A percentile compares a stretch with the other conserved stretches of the same genome.
These are phyloP conservation scores for Colletotrichum sp. DNA, from an alignment of 2,329 filamentous ascomycete genomes.

Conservation along the genomic window DNA sequence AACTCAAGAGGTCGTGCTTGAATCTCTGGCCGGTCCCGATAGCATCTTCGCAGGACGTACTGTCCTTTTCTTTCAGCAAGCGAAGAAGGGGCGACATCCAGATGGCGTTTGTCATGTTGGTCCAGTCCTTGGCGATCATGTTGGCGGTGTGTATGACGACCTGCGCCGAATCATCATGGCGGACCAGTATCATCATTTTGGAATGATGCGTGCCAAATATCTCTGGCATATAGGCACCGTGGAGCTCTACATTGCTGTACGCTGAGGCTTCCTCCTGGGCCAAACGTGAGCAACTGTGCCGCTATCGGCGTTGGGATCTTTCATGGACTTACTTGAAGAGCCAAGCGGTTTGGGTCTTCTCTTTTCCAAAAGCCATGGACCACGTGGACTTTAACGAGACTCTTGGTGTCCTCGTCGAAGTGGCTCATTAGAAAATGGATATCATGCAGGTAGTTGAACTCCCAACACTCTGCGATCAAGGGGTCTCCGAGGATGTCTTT, in stretches of 20 bases:
- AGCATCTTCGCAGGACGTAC: neutral
- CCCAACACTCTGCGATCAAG: constrained; percentile 73
- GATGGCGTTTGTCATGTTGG: constrained; percentile 83
- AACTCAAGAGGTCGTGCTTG: constrained; percentile 76
- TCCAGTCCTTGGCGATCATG: constrained; percentile 88
- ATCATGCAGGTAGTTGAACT: constrained; percentile 73
- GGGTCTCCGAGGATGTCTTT: constrained; percentile 75
- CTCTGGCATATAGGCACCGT: constrained; percentile 80
- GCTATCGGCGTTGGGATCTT: neutral
- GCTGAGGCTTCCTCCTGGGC: constrained; percentile 63
- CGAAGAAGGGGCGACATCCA: constrained; percentile 80
- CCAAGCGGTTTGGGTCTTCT: constrained; percentile 64
- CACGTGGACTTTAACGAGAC: constrained; percentile 57
- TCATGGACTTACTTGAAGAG: constrained; percentile 55
- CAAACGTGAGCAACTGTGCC: constrained; percentile 7
- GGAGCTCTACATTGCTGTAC: constrained; percentile 72
- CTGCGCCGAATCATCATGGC: constrained; percentile 78
- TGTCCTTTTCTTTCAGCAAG: constrained; percentile 30
- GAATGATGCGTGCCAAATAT: constrained; percentile 85
- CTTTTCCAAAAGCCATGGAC: constrained; percentile 70
- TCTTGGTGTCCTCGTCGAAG: constrained; percentile 56
- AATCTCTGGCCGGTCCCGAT: constrained; percentile 64
- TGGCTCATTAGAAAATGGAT: constrained; percentile 59
- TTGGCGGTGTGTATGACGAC: constrained; percentile 89
- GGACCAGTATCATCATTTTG: constrained; percentile 86